Percentiles rank a stretch among this genome's conserved stretches.
These are phyloP conservation scores for Volvox africanus DNA, from an alignment of 139 green algal genomes.

Conservation along the genomic window DNA sequence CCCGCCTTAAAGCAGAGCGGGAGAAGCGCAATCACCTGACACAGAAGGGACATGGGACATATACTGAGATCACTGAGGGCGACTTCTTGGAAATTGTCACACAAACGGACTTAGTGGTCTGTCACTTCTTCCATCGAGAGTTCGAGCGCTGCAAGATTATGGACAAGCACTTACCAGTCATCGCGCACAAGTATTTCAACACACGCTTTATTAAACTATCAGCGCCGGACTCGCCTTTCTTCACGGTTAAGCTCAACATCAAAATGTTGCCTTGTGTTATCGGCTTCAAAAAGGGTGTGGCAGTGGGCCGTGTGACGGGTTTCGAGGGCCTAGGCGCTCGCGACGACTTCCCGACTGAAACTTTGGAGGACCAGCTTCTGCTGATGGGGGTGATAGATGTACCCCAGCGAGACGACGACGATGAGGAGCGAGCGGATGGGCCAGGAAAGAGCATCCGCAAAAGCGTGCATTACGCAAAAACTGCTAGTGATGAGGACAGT, in stretches of 20 bases:
- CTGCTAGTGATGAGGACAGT: slow-evolving; percentile 77
- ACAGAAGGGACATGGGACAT: slow-evolving; percentile 85
- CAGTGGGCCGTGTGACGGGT: slow-evolving; percentile 83
- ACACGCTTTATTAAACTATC: slow-evolving; percentile 95
- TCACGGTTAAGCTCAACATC: slow-evolving; percentile 94
- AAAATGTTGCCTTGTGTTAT: slow-evolving; percentile 91
- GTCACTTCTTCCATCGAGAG: slow-evolving; percentile 96
- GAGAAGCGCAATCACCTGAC: slow-evolving; percentile 86
- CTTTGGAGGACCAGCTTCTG: slow-evolving; percentile 66
- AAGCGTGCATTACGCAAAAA: slow-evolving; percentile 50
- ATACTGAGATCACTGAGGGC: slow-evolving; percentile 84
- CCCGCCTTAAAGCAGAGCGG: slow-evolving; percentile 79
- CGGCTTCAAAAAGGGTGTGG: slow-evolving; percentile 85
- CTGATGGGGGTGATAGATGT: slow-evolving; percentile 51
- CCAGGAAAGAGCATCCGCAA: slow-evolving; percentile 50
- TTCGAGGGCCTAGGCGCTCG: slow-evolving; percentile 90
- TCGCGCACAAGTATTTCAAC: slow-evolving; percentile 87
- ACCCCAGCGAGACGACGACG: slow-evolving; percentile 45
- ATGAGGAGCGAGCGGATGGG: slow-evolving; percentile 32
- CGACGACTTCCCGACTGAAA: slow-evolving; percentile 85
- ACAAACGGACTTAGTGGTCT: slow-evolving; percentile 81
- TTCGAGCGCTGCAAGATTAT: slow-evolving; percentile 98
- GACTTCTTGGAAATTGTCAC: slow-evolving; percentile 96
- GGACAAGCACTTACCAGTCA: slow-evolving; percentile 88
- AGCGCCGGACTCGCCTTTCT: slow-evolving; percentile 91